A percentile compares a stretch with the other conserved stretches of the same genome.
These are phyloP conservation scores for Backusella sp. DNA, from an alignment of 192 early-diverging fungal species.

Conservation along the genomic window DNA sequence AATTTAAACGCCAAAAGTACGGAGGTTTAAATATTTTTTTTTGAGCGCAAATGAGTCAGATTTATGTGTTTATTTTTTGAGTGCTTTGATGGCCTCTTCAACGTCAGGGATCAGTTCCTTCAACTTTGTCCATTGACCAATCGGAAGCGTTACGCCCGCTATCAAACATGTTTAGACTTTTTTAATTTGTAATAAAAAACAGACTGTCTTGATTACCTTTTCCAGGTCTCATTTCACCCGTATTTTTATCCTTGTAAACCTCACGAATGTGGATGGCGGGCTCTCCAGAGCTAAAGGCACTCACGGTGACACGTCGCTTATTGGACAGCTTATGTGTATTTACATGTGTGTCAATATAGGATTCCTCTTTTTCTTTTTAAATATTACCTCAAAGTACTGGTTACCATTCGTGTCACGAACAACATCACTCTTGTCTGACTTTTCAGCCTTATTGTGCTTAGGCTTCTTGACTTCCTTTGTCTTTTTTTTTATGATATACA, in stretches of 20 bases:
- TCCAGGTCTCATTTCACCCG: constrained; percentile 20
- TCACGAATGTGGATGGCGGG: constrained; percentile 24
- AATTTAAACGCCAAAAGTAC: not conserved
- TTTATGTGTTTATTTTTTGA: not conserved
- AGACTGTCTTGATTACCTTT: constrained; percentile 11
- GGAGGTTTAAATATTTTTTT: not conserved
- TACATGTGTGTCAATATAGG: not conserved
- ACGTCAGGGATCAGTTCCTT: constrained; percentile 22
- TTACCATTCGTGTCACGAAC: not conserved
- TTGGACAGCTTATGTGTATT: constrained; percentile 7
- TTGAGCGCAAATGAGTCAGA: not conserved
- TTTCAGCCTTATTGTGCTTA: not conserved
- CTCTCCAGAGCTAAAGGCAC: constrained; percentile 20
- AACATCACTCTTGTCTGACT: not conserved
- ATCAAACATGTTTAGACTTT: not conserved
- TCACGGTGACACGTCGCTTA: constrained; percentile 23
- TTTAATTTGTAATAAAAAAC: not conserved
- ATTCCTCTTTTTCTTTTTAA: not conserved
- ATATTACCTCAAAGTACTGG: not conserved
- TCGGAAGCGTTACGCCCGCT: constrained; percentile 21
- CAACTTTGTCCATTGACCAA: constrained; percentile 22
- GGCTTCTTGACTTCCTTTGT: not conserved
- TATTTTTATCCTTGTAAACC: constrained; percentile 11
- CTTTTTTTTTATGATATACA: not conserved
- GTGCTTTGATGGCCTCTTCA: constrained; percentile 12